These are phyloP conservation scores for Aspergillus pseudoviridinutans DNA, from an alignment of 2,329 filamentous ascomycete genomes.

Conservation along the genomic window DNA sequence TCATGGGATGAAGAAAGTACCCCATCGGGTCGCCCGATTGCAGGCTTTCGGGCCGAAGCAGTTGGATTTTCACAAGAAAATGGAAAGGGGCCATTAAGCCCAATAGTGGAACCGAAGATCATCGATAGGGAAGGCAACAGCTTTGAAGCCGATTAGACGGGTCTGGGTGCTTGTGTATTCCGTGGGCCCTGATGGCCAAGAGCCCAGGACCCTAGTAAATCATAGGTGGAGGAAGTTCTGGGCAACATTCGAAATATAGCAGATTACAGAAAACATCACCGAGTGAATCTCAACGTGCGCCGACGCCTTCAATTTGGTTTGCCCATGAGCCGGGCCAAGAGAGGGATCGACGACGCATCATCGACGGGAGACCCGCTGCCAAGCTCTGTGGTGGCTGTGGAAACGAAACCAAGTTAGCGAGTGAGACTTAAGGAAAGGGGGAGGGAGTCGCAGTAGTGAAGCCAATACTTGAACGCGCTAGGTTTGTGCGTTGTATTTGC, in stretches of 20 bases:
- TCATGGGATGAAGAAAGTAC: neutral
- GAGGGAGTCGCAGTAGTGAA: neutral
- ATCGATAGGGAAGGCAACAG: neutral
- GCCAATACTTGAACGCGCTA: neutral
- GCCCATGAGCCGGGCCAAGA: slow-evolving; percentile 21
- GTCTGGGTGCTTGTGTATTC: neutral
- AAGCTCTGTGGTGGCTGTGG: slow-evolving; percentile 28
- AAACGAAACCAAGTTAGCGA: neutral
- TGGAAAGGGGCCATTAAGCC: neutral
- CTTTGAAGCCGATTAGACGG: neutral
- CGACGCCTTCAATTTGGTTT: slow-evolving; percentile 11
- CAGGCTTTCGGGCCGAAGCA: neutral
- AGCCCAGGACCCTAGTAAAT: neutral
- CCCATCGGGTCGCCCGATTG: neutral
- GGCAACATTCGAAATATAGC: neutral
- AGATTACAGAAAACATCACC: neutral
- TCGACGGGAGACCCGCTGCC: slow-evolving; percentile 26
- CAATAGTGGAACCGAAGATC: neutral
- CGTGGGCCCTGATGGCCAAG: neutral
- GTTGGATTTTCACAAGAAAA: neutral
- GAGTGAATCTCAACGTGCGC: slow-evolving; percentile 8
- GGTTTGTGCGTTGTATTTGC: neutral
- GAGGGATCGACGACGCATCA: slow-evolving; percentile 28
- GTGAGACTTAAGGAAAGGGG: slow-evolving; percentile 1
- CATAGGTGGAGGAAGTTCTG: neutral